phyloP scores from a whole-genome alignment of 1,139 yeast genomes.

The Scheffersomyces titani region DNA sequence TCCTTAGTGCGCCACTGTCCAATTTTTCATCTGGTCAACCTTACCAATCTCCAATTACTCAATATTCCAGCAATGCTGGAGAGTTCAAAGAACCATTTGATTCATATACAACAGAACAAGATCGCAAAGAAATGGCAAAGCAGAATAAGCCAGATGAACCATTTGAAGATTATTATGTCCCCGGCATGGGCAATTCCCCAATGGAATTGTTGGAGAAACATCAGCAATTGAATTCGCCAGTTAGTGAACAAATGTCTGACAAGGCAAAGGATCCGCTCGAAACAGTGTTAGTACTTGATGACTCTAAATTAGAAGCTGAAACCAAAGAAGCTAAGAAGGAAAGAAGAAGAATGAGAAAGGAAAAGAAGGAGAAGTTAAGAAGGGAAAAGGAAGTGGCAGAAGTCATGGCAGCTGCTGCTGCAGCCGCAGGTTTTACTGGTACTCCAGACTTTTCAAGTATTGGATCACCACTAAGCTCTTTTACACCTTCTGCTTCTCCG shows the following conservation, averaged over 20 bases:
- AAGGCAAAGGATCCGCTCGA: neutral
- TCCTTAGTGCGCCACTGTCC: neutral
- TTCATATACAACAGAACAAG: slow-evolving; percentile 20
- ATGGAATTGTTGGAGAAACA: neutral
- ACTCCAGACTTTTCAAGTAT: slow-evolving; percentile 6
- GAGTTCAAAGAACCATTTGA: slow-evolving; percentile 24
- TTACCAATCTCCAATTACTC: slow-evolving; percentile 1
- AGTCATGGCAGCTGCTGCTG: slow-evolving; percentile 22
- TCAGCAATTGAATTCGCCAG: neutral
- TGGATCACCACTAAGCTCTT: slow-evolving; percentile 15
- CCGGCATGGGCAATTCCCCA: neutral
- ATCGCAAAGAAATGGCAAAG: slow-evolving; percentile 7
- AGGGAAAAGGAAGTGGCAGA: slow-evolving; percentile 20
- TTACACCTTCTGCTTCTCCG: slow-evolving; percentile 8
- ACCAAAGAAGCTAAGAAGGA: slow-evolving; percentile 15
- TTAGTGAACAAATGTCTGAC: neutral
- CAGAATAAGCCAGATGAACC: slow-evolving; percentile 23
- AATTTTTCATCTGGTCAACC: slow-evolving; percentile 2
- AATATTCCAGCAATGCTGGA: slow-evolving; percentile 3
- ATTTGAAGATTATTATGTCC: slow-evolving; percentile 25
- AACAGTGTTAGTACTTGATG: neutral
- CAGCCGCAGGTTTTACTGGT: slow-evolving; percentile 7
- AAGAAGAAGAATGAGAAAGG: slow-evolving; percentile 20
- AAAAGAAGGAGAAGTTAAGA: slow-evolving; percentile 17
- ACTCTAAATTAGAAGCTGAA: slow-evolving; percentile 5